Percentiles rank a stretch among this genome's conserved stretches.
Evolutionary conservation across 768 basidiomycete species (phyloP).

Genomic region (Suillus fuscotomentosus): DNA sequence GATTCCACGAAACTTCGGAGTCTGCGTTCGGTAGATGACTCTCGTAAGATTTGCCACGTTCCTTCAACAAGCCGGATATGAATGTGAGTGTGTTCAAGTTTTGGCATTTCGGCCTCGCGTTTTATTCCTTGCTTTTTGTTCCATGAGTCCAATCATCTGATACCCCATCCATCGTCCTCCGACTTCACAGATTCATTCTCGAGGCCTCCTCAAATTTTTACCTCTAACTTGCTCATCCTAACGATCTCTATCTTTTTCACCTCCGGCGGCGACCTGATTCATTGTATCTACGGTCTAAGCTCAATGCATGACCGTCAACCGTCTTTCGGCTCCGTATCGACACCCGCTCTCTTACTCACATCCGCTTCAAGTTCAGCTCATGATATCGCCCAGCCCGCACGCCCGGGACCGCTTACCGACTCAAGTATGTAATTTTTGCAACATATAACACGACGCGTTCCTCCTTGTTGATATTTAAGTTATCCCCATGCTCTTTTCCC

Average conservation of each 20-base stretch:
- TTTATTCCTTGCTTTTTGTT: constrained; percentile 26
- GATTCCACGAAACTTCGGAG: not conserved
- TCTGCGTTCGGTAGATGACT: constrained; percentile 11
- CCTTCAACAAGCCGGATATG: constrained; percentile 12
- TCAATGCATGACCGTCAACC: not conserved
- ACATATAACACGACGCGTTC: constrained; percentile 30
- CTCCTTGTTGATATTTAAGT: constrained; percentile 24
- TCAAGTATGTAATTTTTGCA: constrained; percentile 21
- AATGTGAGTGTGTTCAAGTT: constrained; percentile 24
- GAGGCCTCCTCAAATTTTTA: not conserved
- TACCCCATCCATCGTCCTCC: constrained; percentile 23
- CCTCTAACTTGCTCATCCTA: not conserved
- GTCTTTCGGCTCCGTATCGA: constrained; percentile 18
- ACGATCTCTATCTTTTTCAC: not conserved
- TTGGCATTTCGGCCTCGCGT: constrained; percentile 16
- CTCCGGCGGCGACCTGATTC: not conserved
- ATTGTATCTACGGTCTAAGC: not conserved
- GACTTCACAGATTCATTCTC: constrained; percentile 12
- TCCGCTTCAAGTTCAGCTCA: constrained; percentile 17
- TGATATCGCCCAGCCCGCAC: constrained; percentile 12
- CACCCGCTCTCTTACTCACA: constrained; percentile 13
- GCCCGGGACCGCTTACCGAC: not conserved
- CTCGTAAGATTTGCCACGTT: constrained; percentile 32
- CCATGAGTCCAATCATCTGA: constrained; percentile 29
- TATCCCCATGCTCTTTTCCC: constrained; percentile 9